Evolutionary conservation across 331 rosid species (phyloP), one percentile per base, ranked within the genome.

Genomic region (Quercus tomentella): DNA sequence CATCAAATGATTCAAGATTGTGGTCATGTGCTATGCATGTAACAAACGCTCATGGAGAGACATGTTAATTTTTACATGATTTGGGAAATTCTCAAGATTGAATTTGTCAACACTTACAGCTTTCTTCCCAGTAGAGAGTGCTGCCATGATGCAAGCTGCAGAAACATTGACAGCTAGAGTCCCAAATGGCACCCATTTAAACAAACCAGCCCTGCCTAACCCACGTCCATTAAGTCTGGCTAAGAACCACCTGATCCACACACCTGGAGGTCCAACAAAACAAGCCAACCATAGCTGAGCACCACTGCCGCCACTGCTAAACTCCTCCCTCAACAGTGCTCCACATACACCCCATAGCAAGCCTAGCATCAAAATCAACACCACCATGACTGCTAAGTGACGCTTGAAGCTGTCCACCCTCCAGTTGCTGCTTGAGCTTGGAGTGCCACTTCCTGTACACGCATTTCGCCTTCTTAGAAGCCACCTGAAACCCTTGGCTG

Each of bases 181-280:
- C 30, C 97, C 98, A 74, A 90, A 88, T 16, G 97, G 97, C 68
- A 95, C 68, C 99, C 99, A 90, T 84, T 86, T 88, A 66, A 86
- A 62, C 80, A 79, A 43, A 57, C 84, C 87, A 10, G 23, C 65
- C 60, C 23, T 89, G 60, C 99, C 97, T 28, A 92, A 61, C 16
- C 97, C 98, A 4, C 84, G 91, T 18, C 97, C 98, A 37, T 95
- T 95, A n/a, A 92, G 83, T n/a, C 98, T 78, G 6, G 98, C 99
- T 43, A 95, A 86, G 94, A 90, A 93, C 99, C 99, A 93, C 84
- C 99, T 82, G 57, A 84, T 75, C 98, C 98, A 92, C 74, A 91
- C 97, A 15, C 98, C 97, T 17, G 78, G 5, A 31, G 97, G 98
- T 70, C 97, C 97, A 76, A 95, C 89, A 72, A 93, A 57, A 87